Percentiles rank a stretch among this genome's conserved stretches.
These are phyloP conservation scores for Suhomyces terraborum DNA, from an alignment of 1,139 yeast genomes.

Conservation along the genomic window DNA sequence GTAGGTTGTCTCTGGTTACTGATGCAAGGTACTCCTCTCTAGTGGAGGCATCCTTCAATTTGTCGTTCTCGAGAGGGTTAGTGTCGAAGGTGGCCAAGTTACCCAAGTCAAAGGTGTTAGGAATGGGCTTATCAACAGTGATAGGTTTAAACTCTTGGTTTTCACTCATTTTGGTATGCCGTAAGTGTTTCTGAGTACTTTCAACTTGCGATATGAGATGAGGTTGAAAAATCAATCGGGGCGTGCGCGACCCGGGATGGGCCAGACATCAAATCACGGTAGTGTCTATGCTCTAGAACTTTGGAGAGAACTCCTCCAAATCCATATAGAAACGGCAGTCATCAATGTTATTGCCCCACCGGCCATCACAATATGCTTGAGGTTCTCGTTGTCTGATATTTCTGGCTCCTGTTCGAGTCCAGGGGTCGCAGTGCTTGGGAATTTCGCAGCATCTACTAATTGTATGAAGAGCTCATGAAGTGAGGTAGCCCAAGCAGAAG, in stretches of 20 bases:
- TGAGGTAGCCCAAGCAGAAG: slow-evolving; percentile 87
- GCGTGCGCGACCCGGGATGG: slow-evolving; percentile 5
- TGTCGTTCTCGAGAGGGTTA: slow-evolving; percentile 70
- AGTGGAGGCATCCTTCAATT: slow-evolving; percentile 50
- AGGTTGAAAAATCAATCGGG: slow-evolving; percentile 9
- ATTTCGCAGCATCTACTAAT: slow-evolving; percentile 83
- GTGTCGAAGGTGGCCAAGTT: slow-evolving; percentile 85
- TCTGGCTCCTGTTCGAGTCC: slow-evolving; percentile 73
- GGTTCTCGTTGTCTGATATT: slow-evolving; percentile 44
- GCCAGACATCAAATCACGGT: not conserved
- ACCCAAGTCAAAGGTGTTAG: slow-evolving; percentile 83
- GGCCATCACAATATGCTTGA: slow-evolving; percentile 54
- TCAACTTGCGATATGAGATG: slow-evolving; percentile 3
- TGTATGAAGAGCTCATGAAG: slow-evolving; percentile 83
- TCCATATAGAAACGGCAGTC: slow-evolving; percentile 60
- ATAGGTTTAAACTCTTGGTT: slow-evolving; percentile 57
- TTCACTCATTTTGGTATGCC: slow-evolving; percentile 9
- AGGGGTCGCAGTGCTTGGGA: slow-evolving; percentile 79
- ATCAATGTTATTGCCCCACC: slow-evolving; percentile 69
- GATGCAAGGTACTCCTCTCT: slow-evolving; percentile 67
- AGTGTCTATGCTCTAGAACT: slow-evolving; percentile 19
- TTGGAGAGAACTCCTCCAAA: slow-evolving; percentile 52
- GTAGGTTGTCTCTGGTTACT: slow-evolving; percentile 90
- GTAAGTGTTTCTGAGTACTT: not conserved
- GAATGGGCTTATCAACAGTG: slow-evolving; percentile 85